Base-by-base conservation (phyloP, 2,329 filamentous ascomycete species). In the Colletotrichum chlorophyti region DNA sequence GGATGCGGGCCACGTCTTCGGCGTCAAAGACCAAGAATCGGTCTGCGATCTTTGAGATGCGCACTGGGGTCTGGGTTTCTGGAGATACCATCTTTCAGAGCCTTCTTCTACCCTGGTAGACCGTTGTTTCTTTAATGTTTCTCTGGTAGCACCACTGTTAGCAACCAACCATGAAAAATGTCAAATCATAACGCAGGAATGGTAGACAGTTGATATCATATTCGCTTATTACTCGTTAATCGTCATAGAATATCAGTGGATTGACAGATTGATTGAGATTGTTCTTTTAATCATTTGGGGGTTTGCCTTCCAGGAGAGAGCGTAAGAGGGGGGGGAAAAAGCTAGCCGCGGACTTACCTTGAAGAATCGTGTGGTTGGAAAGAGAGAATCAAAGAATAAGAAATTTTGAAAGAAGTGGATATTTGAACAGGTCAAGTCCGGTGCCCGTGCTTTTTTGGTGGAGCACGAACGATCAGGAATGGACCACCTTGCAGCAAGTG, bases 1-100 rank as follows among this genome's bases (percentile, higher is more conserved):
- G 90, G 62, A 97, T 81, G 71, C 89, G 84, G 66, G 90, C 87
- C 60, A 93, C 89, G 63, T 88, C 86, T 69, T 93, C 85, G 67
- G 92, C 85, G 71, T 96, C 92, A 79, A 97, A 98, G 65, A 99
- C 81, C 60, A 97, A 85, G 77, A 94, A 97, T 64, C 91, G 89
- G 65, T 88, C 87, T 42, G 87, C 87, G 60, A 97, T 86, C 70
- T 85, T 82, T 64, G 91, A 94, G 69, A 98, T 95, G 61, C 91
- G 87, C 63, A 97, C 83, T 10, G 85, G 85, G 34, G 11, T 11
- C 24, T 12, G 14, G 19, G 9, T 34, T 66, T 86, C 26, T 5
- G 15, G 14, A 3, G 26, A 15, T 34, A 50, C 31, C 55, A 61
- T 53, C 1, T 15, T 27, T 31, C 7, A 10, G 17, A 10, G 21